phyloP scores from a whole-genome alignment of 2,329 filamentous ascomycete genomes.

The Scedosporium boydii region DNA sequence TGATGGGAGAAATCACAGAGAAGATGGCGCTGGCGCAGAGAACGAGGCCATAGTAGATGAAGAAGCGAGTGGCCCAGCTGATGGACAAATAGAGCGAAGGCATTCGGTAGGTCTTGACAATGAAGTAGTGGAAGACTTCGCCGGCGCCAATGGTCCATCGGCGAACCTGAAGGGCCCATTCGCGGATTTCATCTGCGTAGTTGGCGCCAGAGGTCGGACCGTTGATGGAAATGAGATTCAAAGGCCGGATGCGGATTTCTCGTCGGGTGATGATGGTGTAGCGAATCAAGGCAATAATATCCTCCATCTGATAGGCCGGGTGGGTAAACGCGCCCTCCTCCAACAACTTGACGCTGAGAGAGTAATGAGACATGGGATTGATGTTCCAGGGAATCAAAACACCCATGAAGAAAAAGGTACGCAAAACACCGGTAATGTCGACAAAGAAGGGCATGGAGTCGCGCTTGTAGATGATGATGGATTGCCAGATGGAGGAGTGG shows the following conservation, averaged over 20 bases:
- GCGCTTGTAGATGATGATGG: conserved; percentile 15
- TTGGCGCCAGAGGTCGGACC: conserved; percentile 5
- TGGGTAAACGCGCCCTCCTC: conserved; percentile 6
- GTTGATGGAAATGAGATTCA: conserved; percentile 7
- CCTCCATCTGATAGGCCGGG: conserved; percentile 7
- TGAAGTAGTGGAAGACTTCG: conserved; percentile 7
- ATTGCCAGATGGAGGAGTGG: conserved; percentile 16
- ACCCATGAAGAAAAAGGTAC: conserved; percentile 17
- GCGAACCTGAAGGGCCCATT: conserved; percentile 6
- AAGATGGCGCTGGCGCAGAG: conserved; percentile 7
- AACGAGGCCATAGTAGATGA: conserved; percentile 7
- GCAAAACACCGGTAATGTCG: conserved; percentile 14
- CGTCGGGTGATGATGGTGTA: conserved; percentile 6
- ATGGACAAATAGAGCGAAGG: conserved; percentile 3
- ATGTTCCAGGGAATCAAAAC: conserved; percentile 12
- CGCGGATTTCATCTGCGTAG: conserved; percentile 4
- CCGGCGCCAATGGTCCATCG: conserved; percentile 6
- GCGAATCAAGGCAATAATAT: conserved; percentile 6
- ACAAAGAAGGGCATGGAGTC: conserved; percentile 16
- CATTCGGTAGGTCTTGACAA: conserved; percentile 7
- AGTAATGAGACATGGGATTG: conserved; percentile 7
- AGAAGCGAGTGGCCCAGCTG: conserved; percentile 6
- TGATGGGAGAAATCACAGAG: conserved; percentile 2
- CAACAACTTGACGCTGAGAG: conserved; percentile 6
- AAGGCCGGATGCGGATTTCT: conserved; percentile 6